Percentiles rank a stretch among this genome's conserved stretches.
These are phyloP conservation scores for Tilletia indica DNA, from an alignment of 1,284 basidiomycete species.

Conservation along the genomic window DNA sequence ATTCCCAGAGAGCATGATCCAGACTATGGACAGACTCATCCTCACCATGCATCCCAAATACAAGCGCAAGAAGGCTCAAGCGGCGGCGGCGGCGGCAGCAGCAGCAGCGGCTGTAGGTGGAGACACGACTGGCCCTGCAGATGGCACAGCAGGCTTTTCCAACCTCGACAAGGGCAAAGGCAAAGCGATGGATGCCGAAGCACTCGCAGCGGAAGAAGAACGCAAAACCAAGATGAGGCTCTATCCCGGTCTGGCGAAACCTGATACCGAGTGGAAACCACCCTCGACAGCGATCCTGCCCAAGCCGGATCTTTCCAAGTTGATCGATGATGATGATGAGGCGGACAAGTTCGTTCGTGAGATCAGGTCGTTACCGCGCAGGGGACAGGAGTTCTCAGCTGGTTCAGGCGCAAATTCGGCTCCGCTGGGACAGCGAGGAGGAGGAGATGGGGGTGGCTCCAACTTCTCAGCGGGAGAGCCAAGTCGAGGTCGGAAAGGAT, in stretches of 20 bases:
- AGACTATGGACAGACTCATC: constrained; percentile 90
- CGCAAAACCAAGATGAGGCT: constrained; percentile 75
- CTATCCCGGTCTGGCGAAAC: constrained; percentile 86
- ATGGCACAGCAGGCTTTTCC: neutral
- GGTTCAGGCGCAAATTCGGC: constrained; percentile 60
- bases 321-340: constrained; percentile 58
- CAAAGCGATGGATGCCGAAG: constrained; percentile 55
- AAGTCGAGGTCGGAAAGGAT: constrained; percentile 16
- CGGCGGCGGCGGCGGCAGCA: constrained; percentile 21
- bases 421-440: constrained; percentile 47
- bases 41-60: constrained; percentile 93
- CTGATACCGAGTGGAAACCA: constrained; percentile 66
- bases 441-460: constrained; percentile 9
- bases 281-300: constrained; percentile 36
- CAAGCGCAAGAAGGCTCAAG: constrained; percentile 60
- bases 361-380: constrained; percentile 2
- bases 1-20: constrained; percentile 83
- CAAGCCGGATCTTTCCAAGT: constrained; percentile 9
- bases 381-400: constrained; percentile 32
- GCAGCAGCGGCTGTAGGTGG: constrained; percentile 20
- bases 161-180: constrained; percentile 50
- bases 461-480: neutral
- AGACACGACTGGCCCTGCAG: neutral
- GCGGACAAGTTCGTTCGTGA: constrained; percentile 57
- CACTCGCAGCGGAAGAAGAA: constrained; percentile 58